Percentiles rank a stretch among this genome's conserved stretches.
Conservation (phyloP, 2,329 filamentous ascomycete genomes). For the Teratosphaeriaceae sp. region DNA sequence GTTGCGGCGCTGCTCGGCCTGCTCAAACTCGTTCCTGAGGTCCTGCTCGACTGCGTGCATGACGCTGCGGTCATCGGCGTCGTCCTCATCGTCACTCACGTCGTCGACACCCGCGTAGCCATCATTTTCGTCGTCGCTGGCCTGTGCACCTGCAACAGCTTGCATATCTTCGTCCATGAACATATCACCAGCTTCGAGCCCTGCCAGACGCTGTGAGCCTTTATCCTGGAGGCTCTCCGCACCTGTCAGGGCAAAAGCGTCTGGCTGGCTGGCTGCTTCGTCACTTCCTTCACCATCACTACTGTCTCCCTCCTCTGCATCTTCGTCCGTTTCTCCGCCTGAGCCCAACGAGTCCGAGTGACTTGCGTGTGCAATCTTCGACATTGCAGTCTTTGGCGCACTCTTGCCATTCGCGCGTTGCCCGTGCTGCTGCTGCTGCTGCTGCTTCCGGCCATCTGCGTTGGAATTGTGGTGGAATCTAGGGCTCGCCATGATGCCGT, state of each 20-base stretch:
- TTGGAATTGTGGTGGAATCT: not conserved
- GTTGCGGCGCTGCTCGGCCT: slow-evolving; percentile 13
- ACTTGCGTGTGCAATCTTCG: slow-evolving; percentile 3
- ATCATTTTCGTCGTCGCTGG: slow-evolving; percentile 13
- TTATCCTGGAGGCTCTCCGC: slow-evolving; percentile 6
- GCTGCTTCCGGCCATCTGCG: not conserved
- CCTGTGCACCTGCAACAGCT: slow-evolving; percentile 13
- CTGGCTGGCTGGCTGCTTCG: slow-evolving; percentile 19
- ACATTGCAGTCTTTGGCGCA: slow-evolving; percentile 10
- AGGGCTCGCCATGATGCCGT: not conserved
- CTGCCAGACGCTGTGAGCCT: slow-evolving; percentile 22
- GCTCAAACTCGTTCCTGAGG: slow-evolving; percentile 23
- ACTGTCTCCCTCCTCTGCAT: slow-evolving; percentile 15
- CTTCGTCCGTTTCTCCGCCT: slow-evolving; percentile 18
- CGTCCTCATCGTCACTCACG: slow-evolving; percentile 9
- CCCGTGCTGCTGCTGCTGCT: slow-evolving; percentile 2
- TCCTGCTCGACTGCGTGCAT: slow-evolving; percentile 22
- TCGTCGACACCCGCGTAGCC: slow-evolving; percentile 26
- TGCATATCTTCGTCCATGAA: slow-evolving; percentile 11
- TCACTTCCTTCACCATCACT: slow-evolving; percentile 13
- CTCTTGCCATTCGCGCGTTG: not conserved
- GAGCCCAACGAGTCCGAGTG: slow-evolving; percentile 10
- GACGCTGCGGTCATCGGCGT: slow-evolving; percentile 16
- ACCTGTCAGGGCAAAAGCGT: slow-evolving; percentile 27
- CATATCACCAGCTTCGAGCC: slow-evolving; percentile 15